Evolutionary conservation across 164 flowering plant species (phyloP).

Genomic region (Saururus chinensis): DNA sequence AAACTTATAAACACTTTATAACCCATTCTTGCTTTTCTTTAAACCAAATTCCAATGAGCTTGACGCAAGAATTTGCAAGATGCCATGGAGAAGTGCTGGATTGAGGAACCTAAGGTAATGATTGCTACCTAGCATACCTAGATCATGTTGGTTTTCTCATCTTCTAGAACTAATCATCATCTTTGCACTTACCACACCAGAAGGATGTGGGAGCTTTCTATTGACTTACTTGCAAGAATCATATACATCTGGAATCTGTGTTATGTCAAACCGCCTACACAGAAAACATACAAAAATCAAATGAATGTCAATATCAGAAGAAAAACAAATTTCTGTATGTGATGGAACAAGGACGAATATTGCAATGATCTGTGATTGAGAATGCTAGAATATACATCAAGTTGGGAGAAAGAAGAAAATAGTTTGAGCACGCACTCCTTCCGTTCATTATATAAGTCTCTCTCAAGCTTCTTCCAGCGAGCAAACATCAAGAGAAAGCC

Average conservation of each 20-base stretch:
- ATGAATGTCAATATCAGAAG: too few relatives aligned
- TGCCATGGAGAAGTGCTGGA: background rate
- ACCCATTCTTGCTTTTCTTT: too few relatives aligned
- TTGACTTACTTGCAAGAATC: constrained; percentile 98
- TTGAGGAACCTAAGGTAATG: background rate
- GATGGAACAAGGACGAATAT: too few relatives aligned
- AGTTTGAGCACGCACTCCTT: constrained; percentile 50
- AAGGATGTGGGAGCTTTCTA: background rate
- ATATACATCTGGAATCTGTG: constrained; percentile 99
- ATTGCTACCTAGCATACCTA: background rate
- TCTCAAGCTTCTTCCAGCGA: constrained; percentile 98
- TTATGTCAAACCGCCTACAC: constrained; percentile 90
- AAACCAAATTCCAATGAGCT: too few relatives aligned
- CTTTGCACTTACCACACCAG: background rate
- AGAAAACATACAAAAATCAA: constrained; percentile 2
- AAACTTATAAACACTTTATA: too few relatives aligned
- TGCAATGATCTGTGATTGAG: background rate
- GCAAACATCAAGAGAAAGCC: constrained; percentile 99
- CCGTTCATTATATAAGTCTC: constrained; percentile 93
- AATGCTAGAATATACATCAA: background rate
- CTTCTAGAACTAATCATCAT: background rate
- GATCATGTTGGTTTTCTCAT: background rate
- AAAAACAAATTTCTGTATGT: too few relatives aligned
- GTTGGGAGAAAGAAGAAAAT: background rate
- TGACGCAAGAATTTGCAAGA: too few relatives aligned